These are phyloP conservation scores for Colletotrichum euphorbiae DNA, from an alignment of 2,329 filamentous ascomycete species.

Conservation along the genomic window DNA sequence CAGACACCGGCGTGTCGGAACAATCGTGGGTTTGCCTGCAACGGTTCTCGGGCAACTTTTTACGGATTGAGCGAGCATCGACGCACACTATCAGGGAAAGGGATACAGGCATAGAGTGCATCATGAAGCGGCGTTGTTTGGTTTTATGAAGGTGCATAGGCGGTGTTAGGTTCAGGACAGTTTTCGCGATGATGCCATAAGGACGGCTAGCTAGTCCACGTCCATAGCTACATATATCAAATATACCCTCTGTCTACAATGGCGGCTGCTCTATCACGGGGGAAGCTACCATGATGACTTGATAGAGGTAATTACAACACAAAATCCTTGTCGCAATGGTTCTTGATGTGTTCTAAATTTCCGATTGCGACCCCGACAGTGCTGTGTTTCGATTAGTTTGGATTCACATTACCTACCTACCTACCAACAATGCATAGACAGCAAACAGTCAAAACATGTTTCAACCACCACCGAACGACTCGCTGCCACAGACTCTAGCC, in stretches of 20 bases:
- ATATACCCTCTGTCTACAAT: slow-evolving; percentile 21
- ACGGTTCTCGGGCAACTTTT: slow-evolving; percentile 31
- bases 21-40: slow-evolving; percentile 15
- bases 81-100: slow-evolving; percentile 29
- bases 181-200: slow-evolving; percentile 39
- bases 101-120: slow-evolving; percentile 30
- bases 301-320: slow-evolving; percentile 20
- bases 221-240: slow-evolving; percentile 37
- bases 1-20: slow-evolving; percentile 1
- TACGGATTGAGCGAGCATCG: slow-evolving; percentile 37
- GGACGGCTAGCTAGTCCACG: slow-evolving; percentile 39
- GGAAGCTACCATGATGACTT: slow-evolving; percentile 3
- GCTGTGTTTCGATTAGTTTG: slow-evolving; percentile 18
- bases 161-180: slow-evolving; percentile 38
- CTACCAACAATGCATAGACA: slow-evolving; percentile 1
- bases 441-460: slow-evolving; percentile 27
- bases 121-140: slow-evolving; percentile 38
- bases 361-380: not conserved
- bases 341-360: not conserved
- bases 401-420: not conserved
- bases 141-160: slow-evolving; percentile 37
- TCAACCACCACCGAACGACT: slow-evolving; percentile 21
- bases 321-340: not conserved
- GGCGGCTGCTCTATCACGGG: slow-evolving; percentile 1
- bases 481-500: slow-evolving; percentile 2